Evolutionary conservation across 2,329 filamentous ascomycete genomes (phyloP).

Genomic region (Plenodomus tracheiphilus): DNA sequence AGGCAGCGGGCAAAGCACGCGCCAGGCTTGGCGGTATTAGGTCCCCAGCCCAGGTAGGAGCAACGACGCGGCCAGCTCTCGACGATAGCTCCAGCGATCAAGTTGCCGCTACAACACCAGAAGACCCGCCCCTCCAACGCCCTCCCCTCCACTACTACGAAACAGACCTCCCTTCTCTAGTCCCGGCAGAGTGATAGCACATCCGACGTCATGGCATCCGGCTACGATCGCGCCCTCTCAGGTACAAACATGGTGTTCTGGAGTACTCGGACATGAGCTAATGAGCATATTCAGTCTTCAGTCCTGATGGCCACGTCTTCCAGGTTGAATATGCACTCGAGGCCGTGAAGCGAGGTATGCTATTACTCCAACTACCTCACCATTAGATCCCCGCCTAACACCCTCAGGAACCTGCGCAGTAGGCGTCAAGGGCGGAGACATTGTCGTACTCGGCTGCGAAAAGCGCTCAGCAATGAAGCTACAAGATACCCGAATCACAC

Average conservation of each 20-base stretch:
- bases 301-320: slow-evolving; percentile 99
- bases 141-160: neutral
- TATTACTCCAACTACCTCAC: neutral
- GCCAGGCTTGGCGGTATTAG: slow-evolving; percentile 31
- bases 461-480: slow-evolving; percentile 99
- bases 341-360: slow-evolving; percentile 93
- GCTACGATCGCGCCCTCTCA: slow-evolving; percentile 98
- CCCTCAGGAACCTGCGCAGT: slow-evolving; percentile 88
- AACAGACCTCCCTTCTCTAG: neutral
- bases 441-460: slow-evolving; percentile 96
- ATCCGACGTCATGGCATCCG: slow-evolving; percentile 71
- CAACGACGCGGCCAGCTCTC: slow-evolving; percentile 45
- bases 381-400: slow-evolving; percentile 18
- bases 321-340: slow-evolving; percentile 99
- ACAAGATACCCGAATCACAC: slow-evolving; percentile 98
- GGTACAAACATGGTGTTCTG: slow-evolving; percentile 63
- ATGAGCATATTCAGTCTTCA: slow-evolving; percentile 71
- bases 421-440: slow-evolving; percentile 90
- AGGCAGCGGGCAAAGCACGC: slow-evolving; percentile 27
- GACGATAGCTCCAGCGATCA: slow-evolving; percentile 35
- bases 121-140: neutral
- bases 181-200: neutral
- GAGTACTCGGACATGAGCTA: slow-evolving; percentile 24
- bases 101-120: neutral
- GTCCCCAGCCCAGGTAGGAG: slow-evolving; percentile 40